phyloP scores from a whole-genome alignment of 495 filamentous ascomycete species.

The Trichoderma reesei region DNA sequence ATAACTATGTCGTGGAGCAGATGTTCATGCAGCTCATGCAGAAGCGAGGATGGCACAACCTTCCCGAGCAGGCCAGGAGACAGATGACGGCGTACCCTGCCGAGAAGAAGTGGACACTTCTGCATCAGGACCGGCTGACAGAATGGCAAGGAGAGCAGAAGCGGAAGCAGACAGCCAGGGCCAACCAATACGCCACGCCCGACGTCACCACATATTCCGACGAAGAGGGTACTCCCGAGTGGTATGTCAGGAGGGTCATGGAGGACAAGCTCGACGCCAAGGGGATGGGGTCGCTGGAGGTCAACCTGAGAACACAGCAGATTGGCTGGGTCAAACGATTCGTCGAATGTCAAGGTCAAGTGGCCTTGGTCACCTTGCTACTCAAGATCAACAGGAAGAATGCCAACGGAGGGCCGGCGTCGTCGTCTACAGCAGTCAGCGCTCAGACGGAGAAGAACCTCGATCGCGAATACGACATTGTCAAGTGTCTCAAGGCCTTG shows the following conservation, averaged over 20 bases:
- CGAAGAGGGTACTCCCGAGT: slow-evolving; percentile 93
- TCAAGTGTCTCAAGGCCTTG: slow-evolving; percentile 91
- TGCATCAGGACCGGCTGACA: slow-evolving; percentile 87
- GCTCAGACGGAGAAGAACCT: slow-evolving; percentile 51
- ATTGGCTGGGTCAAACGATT: slow-evolving; percentile 97
- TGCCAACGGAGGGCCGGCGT: slow-evolving; percentile 60
- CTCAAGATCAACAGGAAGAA: slow-evolving; percentile 85
- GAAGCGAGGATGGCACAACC: slow-evolving; percentile 91
- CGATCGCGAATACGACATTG: slow-evolving; percentile 93
- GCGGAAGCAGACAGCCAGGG: slow-evolving; percentile 59
- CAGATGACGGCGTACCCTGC: slow-evolving; percentile 94
- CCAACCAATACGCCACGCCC: slow-evolving; percentile 47
- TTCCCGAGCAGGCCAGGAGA: slow-evolving; percentile 88
- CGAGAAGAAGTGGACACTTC: slow-evolving; percentile 93
- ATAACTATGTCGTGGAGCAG: slow-evolving; percentile 81
- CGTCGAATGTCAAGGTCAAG: slow-evolving; percentile 94
- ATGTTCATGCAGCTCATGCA: slow-evolving; percentile 92
- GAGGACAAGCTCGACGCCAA: slow-evolving; percentile 88
- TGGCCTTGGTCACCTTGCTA: slow-evolving; percentile 90
- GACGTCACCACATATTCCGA: slow-evolving; percentile 64
- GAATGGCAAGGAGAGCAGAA: slow-evolving; percentile 94
- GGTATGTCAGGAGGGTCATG: slow-evolving; percentile 97
- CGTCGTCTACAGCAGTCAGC: slow-evolving; percentile 57
- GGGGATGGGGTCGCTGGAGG: slow-evolving; percentile 80
- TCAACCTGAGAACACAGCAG: slow-evolving; percentile 89